Evolutionary conservation across 1,139 yeast species (phyloP), one percentile per base, ranked within the genome.

Genomic region (Candida sp.): DNA sequence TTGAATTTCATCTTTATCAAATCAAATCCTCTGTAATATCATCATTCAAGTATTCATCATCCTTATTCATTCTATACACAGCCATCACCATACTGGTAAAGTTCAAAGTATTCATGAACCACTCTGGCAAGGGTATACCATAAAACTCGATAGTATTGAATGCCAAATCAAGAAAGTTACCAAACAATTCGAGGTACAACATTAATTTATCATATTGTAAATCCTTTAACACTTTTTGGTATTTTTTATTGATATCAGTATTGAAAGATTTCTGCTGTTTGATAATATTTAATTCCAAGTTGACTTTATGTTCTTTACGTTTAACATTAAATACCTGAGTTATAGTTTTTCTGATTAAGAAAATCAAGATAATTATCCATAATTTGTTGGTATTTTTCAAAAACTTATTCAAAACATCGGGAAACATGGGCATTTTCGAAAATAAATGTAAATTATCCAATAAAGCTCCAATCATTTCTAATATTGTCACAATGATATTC

Each of bases 11-110:
- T n/a, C 23, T 19, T 15, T n/a, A 22, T 42, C 52, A 70, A 49
- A 73, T 64, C 48, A 73, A 60, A 46, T 73, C 78, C 44, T 73
- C 76, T 21, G 73, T 61, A 11, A 73, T 67, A 49, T 73, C 77
- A 53, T 73, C 79, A 52, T 73, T 78, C 32, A 66, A 52, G 49
- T 73, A 73, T 56, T 73, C 79, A 48, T 73, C 78, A 50, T 73
- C 79, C 55, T 73, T 73, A 58, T 73, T 73, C 79, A 73, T 73
- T 61, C 79, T 70, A 61, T 73, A 73, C 36, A 73, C 60, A 9
- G 78, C 71, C 79, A 73, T 73, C 43, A 63, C 65, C 78, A 73
- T 73, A 50, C 77, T 70, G 30, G 76, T 65, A 41, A 70, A 60
- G 49, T 73, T 73, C 60, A 73, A 66, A 8, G 55, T 44, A 48